Base-by-base conservation (phyloP, 371 early-diverging fungal genomes). In the Umbelopsis sp. region DNA sequence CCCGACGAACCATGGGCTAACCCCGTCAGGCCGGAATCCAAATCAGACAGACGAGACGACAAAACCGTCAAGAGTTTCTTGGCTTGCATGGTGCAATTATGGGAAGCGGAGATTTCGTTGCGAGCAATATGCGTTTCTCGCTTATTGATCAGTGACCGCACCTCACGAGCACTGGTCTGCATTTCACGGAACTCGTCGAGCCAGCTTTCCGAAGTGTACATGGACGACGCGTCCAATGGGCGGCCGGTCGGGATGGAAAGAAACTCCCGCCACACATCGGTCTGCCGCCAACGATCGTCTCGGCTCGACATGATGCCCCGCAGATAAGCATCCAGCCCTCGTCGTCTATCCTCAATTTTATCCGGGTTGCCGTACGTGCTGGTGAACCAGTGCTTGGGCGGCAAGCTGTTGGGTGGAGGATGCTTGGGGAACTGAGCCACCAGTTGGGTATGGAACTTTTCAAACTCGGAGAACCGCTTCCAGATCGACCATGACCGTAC, bases 391-490 rank as follows among this genome's bases (percentile, higher is more conserved):
- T 82, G 81, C 66, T 94, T 94, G 44, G 84, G 77, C 0, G 95
- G 95, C 38, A 93, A 71, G 14, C 78, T 73, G 7, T 75, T 67
- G 24, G 90, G 89, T 45, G 92, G 87, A 0, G 87, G 78, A 10
- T 82, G 74, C 67, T 84, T 83, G 0, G 95, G 92, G 69, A 87
- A 90, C 50, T 83, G 78, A 7, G 79, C 75, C 2, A 71, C 44
- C 22, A 88, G 80, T 20, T 81, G 82, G 2, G 50, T 45, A 67
- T 92, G 78, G 1, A 96, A 87, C 37, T 84, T 78, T 44, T 84
- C 83, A 71, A 96, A 96, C 67, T 95, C 95, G 57, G 89, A 91
- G 78, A 94, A 96, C 4, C 97, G 90, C 69, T 90, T 91, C 92
- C 93, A 94, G 24, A 96, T 90, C 1, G 83, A 85, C 97, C 97